Percentiles rank a stretch among this genome's conserved stretches.
Evolutionary conservation across 139 green algal species (phyloP).

Genomic region (Chlamydomonas eustigma): DNA sequence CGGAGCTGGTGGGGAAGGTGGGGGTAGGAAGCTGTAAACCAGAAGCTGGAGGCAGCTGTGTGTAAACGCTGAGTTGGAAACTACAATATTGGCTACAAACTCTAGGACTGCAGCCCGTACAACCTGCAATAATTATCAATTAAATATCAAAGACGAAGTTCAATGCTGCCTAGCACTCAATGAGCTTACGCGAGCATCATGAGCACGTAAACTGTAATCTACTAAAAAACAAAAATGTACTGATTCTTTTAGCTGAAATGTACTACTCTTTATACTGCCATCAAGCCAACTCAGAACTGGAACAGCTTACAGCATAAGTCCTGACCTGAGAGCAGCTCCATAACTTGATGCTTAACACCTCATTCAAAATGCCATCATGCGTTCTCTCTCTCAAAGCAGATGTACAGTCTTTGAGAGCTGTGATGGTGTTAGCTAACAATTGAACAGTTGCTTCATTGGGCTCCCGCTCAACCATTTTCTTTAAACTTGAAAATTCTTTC

Average conservation of each 20-base stretch:
- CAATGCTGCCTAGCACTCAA: no score
- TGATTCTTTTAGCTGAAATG: no score
- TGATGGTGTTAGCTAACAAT: constrained; percentile 37
- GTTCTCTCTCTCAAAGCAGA: constrained; percentile 35
- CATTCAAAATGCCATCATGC: constrained; percentile 45
- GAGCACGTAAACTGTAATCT: no score
- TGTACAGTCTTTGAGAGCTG: constrained; percentile 30
- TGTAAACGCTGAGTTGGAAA: constrained; percentile 58
- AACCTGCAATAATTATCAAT: constrained; percentile 30
- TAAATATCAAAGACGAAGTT: no score
- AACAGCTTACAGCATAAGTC: no score
- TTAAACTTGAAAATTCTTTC: constrained; percentile 24
- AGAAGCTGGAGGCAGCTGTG: constrained; percentile 67
- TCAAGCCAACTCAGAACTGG: background rate
- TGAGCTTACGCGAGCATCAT: no score
- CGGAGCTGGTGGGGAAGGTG: constrained; percentile 21
- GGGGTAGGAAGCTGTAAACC: constrained; percentile 51
- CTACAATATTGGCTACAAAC: constrained; percentile 56
- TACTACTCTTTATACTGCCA: no score
- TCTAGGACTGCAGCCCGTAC: constrained; percentile 52
- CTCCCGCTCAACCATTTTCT: constrained; percentile 24
- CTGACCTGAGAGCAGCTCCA: constrained; percentile 48
- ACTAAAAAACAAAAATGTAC: no score
- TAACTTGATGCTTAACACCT: constrained; percentile 51
- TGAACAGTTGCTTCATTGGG: constrained; percentile 16